Conservation (phyloP, 2,329 filamentous ascomycete genomes). For the Clathrospora elynae region DNA sequence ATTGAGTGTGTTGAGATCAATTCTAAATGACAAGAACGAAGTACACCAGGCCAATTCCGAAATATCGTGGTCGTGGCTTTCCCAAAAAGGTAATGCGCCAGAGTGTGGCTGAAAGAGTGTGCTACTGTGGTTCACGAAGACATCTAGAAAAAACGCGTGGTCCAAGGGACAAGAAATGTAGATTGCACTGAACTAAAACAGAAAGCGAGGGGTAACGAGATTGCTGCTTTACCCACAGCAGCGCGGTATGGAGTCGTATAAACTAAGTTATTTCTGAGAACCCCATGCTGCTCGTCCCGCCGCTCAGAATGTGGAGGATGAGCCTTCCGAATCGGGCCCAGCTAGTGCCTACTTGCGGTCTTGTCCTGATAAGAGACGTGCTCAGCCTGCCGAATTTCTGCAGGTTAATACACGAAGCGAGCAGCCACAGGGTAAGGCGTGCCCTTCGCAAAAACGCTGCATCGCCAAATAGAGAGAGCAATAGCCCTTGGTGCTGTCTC, state of each 20-base stretch:
- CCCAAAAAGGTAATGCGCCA: conserved; percentile 5
- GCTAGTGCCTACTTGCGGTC: conserved; percentile 29
- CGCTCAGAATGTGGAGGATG: conserved; percentile 32
- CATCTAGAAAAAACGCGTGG: conserved; percentile 6
- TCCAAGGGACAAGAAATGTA: conserved; percentile 3
- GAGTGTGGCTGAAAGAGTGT: conserved; percentile 22
- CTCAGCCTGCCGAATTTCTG: conserved; percentile 21
- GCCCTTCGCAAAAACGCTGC: conserved; percentile 19
- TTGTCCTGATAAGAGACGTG: conserved; percentile 43
- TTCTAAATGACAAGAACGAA: conserved; percentile 3
- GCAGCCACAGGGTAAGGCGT: conserved; percentile 30
- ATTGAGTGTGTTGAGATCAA: too few relatives aligned
- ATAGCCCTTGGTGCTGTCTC: conserved; percentile 17
- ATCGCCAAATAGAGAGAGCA: conserved; percentile 18
- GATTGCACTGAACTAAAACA: conserved; percentile 8
- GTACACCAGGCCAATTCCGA: conserved; percentile 1
- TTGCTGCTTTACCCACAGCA: conserved; percentile 16
- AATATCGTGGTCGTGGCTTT: conserved; percentile 1
- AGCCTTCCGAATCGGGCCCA: conserved; percentile 24
- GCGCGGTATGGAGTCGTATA: conserved; percentile 32
- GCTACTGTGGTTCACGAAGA: conserved; percentile 12
- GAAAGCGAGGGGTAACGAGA: conserved; percentile 18
- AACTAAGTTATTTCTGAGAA: conserved; percentile 34
- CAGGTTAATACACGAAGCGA: conserved; percentile 30
- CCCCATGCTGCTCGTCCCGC: conserved; percentile 36